Percentiles rank a stretch among this genome's conserved stretches.
Evolutionary conservation across 169 alveolate species (phyloP).

Genomic region (Plasmodium adleri): DNA sequence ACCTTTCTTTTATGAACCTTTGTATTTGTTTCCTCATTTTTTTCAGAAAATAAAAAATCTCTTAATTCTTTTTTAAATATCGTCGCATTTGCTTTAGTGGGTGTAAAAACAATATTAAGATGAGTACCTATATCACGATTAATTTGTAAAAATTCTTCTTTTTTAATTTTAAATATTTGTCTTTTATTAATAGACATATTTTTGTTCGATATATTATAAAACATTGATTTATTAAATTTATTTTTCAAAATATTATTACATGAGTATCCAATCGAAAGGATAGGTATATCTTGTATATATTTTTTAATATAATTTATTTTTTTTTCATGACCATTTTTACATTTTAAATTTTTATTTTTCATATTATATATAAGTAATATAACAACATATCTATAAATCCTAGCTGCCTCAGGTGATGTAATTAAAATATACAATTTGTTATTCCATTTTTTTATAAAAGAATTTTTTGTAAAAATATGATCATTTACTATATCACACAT

Average conservation of each 20-base stretch:
- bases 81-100: constrained; percentile 38
- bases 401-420: constrained; percentile 70
- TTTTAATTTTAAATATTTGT: background rate
- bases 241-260: constrained; percentile 24
- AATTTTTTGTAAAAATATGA: background rate
- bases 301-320: background rate
- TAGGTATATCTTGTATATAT: constrained; percentile 13
- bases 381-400: constrained; percentile 35
- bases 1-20: background rate
- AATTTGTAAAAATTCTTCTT: constrained; percentile 15
- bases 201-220: constrained; percentile 5
- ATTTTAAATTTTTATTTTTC: background rate
- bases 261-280: constrained; percentile 43
- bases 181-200: constrained; percentile 1
- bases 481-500: too few relatives aligned
- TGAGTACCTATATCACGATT: background rate
- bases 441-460: background rate
- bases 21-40: background rate
- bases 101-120: constrained; percentile 47
- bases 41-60: background rate
- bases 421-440: constrained; percentile 27
- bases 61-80: constrained; percentile 30
- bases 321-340: background rate
- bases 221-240: constrained; percentile 6
- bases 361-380: constrained; percentile 27